A percentile compares a stretch with the other conserved stretches of the same genome.
Conservation (phyloP, 2,329 filamentous ascomycete species). For the Aspergillus terreus region DNA sequence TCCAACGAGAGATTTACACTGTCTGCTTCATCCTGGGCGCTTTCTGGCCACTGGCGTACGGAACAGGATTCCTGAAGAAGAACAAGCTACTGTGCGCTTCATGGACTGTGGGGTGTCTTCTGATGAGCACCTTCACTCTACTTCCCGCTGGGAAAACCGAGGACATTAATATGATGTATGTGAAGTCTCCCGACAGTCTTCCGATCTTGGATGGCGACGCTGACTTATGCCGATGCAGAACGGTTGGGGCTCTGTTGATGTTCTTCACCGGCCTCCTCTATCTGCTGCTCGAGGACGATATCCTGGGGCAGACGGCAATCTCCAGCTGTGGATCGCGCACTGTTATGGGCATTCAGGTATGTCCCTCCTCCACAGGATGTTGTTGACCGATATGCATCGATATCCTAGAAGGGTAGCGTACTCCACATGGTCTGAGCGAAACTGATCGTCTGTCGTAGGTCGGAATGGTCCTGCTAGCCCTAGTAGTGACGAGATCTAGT, state of each 20-base stretch:
- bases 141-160: slow-evolving; percentile 85
- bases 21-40: slow-evolving; percentile 71
- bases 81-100: slow-evolving; percentile 62
- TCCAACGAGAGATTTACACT: slow-evolving; percentile 82
- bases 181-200: slow-evolving; percentile 24
- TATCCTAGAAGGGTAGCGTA: too few relatives aligned
- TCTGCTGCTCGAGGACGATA: slow-evolving; percentile 70
- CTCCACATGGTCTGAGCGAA: too few relatives aligned
- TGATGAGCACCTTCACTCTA: slow-evolving; percentile 89
- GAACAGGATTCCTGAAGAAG: slow-evolving; percentile 64
- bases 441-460: slow-evolving; percentile 42
- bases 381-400: too few relatives aligned
- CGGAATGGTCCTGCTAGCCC: slow-evolving; percentile 74
- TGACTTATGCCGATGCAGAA: slow-evolving; percentile 44
- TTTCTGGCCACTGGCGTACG: slow-evolving; percentile 75
- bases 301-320: slow-evolving; percentile 44
- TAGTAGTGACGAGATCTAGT: slow-evolving; percentile 83
- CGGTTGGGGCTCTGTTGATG: slow-evolving; percentile 76
- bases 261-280: slow-evolving; percentile 71
- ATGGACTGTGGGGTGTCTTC: slow-evolving; percentile 72
- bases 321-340: slow-evolving; percentile 34
- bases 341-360: slow-evolving; percentile 46
- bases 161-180: slow-evolving; percentile 67
- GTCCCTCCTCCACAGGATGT: neutral
- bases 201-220: neutral